phyloP scores from a whole-genome alignment of 2,329 filamentous ascomycete genomes.

The Akanthomyces dipterigenus region DNA sequence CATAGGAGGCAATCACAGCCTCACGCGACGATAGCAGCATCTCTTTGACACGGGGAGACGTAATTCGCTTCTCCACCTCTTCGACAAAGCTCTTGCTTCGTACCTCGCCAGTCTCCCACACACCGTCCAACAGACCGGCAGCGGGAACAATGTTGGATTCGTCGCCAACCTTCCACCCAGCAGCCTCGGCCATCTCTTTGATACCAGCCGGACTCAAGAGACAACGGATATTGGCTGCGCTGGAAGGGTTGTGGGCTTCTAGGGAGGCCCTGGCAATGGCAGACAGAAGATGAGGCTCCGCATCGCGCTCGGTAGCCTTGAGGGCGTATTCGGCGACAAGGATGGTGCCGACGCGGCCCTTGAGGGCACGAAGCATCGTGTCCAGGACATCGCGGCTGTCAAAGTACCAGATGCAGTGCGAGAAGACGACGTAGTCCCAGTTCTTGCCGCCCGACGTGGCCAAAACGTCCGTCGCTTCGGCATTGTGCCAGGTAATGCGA shows the following conservation, averaged over 20 bases:
- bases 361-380: constrained; percentile 18
- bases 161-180: constrained; percentile 30
- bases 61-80: constrained; percentile 24
- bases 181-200: constrained; percentile 25
- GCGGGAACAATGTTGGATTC: constrained; percentile 31
- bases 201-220: constrained; percentile 37
- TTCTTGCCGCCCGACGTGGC: constrained; percentile 15
- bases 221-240: constrained; percentile 40
- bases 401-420: constrained; percentile 51
- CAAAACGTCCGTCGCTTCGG: constrained; percentile 30
- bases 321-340: constrained; percentile 24
- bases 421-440: constrained; percentile 42
- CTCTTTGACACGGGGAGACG: constrained; percentile 21
- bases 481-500: constrained; percentile 37
- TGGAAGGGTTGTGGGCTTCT: constrained; percentile 33
- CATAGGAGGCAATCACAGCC: constrained; percentile 24
- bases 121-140: constrained; percentile 36
- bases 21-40: constrained; percentile 26
- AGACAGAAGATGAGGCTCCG: constrained; percentile 45
- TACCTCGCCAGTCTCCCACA: constrained; percentile 37
- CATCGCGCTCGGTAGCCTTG: constrained; percentile 29
- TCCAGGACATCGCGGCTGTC: constrained; percentile 24
- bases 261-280: constrained; percentile 36
- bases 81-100: constrained; percentile 24
- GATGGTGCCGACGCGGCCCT: constrained; percentile 16